Evolutionary conservation across 164 flowering plant species (phyloP).

Genomic region (Berberis vulgaris): DNA sequence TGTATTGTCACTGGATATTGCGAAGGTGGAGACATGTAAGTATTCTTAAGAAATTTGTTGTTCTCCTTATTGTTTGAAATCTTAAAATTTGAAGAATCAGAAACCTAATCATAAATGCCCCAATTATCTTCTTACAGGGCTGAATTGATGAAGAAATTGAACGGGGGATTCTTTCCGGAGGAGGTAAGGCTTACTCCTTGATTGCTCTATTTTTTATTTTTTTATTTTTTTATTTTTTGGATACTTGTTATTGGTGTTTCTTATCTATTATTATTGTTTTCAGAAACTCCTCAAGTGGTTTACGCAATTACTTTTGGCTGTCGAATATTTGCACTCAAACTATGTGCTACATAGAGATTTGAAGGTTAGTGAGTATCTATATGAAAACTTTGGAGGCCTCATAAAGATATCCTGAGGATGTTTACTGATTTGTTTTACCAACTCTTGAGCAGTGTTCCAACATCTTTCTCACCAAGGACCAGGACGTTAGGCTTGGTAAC

Average conservation of each 20-base stretch:
- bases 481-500: conserved; percentile 92
- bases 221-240: neutral
- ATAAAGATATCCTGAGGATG: neutral
- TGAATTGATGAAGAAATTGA: conserved; percentile 81
- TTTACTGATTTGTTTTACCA: conserved; percentile 13
- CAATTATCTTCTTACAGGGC: conserved; percentile 43
- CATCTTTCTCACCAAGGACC: conserved; percentile 93
- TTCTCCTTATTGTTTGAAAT: too few relatives aligned
- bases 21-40: conserved; percentile 99
- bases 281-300: conserved; percentile 99
- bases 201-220: neutral
- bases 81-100: too few relatives aligned
- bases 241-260: neutral
- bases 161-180: conserved; percentile 84
- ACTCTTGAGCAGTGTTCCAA: conserved; percentile 75
- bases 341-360: conserved; percentile 90
- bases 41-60: conserved; percentile 7
- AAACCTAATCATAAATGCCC: too few relatives aligned
- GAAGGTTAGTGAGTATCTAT: conserved; percentile 38
- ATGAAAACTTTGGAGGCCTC: neutral
- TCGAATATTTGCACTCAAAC: conserved; percentile 87
- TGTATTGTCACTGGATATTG: conserved; percentile 99
- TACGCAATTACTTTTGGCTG: conserved; percentile 80
- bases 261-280: conserved; percentile 9
- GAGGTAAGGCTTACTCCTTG: conserved; percentile 47